These are phyloP conservation scores for Suhomyces guaymorum DNA, from an alignment of 1,139 yeast species.

Conservation along the genomic window DNA sequence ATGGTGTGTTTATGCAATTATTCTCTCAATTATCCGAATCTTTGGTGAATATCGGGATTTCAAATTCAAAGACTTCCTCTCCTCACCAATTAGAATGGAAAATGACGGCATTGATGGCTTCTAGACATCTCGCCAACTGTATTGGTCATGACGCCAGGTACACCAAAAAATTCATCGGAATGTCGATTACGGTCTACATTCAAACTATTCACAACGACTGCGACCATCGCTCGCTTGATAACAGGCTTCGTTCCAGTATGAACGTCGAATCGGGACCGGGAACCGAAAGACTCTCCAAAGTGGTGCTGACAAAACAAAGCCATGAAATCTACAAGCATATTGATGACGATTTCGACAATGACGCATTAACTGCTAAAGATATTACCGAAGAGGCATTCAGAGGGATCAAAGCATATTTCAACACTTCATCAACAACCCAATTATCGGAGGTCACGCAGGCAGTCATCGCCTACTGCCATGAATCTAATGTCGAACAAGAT, in stretches of 20 bases:
- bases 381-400: conserved; percentile 42
- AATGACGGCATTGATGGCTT: conserved; percentile 47
- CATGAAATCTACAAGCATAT: conserved; percentile 20
- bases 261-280: conserved; percentile 29
- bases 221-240: conserved; percentile 20
- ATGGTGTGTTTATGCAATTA: conserved; percentile 55
- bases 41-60: conserved; percentile 34
- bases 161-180: conserved; percentile 37
- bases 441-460: conserved; percentile 48
- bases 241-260: conserved; percentile 26
- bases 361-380: conserved; percentile 25
- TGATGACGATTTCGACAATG: conserved; percentile 35
- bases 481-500: conserved; percentile 21
- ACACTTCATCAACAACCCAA: conserved; percentile 52
- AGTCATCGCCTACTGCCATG: conserved; percentile 39
- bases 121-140: conserved; percentile 45
- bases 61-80: conserved; percentile 18
- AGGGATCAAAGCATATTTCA: conserved; percentile 51
- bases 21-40: conserved; percentile 45
- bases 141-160: conserved; percentile 42
- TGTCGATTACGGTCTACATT: conserved; percentile 45
- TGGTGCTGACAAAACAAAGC: conserved; percentile 28
- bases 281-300: conserved; percentile 27
- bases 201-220: conserved; percentile 26
- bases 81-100: conserved; percentile 53